Percentiles rank a stretch among this genome's conserved stretches.
phyloP scores from a whole-genome alignment of 2,329 filamentous ascomycete genomes.

The Fusarium tjaetaba region DNA sequence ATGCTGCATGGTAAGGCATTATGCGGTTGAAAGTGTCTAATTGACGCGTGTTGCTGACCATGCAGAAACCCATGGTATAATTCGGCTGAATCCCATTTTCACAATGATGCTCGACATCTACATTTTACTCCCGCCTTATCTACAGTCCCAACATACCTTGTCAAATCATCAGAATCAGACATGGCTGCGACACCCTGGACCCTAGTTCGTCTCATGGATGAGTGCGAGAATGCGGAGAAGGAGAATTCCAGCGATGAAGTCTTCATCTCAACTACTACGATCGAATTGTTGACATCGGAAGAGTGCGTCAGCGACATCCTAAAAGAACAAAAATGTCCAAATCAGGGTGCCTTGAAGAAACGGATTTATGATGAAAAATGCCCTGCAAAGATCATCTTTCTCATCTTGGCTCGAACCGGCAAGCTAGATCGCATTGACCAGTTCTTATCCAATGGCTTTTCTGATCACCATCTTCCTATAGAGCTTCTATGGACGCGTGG shows the following conservation, averaged over 20 bases:
- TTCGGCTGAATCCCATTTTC: background rate
- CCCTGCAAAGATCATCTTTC: background rate
- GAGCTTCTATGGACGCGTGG: background rate
- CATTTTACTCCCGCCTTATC: background rate
- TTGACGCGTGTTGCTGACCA: background rate
- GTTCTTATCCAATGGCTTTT: background rate
- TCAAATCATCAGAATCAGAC: background rate
- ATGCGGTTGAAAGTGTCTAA: background rate
- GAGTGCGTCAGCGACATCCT: background rate
- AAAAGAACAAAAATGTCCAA: background rate
- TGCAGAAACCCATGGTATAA: background rate
- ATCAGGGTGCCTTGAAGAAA: background rate
- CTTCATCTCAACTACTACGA: background rate
- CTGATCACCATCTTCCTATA: background rate
- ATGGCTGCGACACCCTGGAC: background rate
- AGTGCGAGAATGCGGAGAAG: background rate
- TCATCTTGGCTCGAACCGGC: background rate
- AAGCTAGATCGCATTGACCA: background rate
- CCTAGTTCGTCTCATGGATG: background rate
- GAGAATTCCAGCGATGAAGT: background rate
- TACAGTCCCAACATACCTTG: background rate
- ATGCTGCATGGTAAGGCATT: background rate
- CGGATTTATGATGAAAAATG: background rate
- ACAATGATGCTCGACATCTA: background rate
- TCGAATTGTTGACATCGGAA: background rate